A percentile compares a stretch with the other conserved stretches of the same genome.
phyloP scores from a whole-genome alignment of 352 stramenopile genomes.

The Globisporangium solare region DNA sequence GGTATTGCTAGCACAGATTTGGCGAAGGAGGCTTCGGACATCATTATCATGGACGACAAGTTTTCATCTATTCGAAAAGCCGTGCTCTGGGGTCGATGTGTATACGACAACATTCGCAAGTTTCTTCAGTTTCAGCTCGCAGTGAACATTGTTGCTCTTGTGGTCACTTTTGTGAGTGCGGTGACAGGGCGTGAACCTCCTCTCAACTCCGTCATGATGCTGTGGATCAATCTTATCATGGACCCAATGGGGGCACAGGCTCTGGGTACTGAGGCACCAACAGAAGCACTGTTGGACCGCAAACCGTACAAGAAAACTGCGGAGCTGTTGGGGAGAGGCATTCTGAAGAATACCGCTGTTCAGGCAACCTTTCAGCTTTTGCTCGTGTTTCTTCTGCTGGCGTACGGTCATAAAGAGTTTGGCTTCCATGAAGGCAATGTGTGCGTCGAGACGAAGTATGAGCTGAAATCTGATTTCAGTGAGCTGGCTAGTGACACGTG shows the following conservation, averaged over 20 bases:
- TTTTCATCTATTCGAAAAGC: constrained; percentile 81
- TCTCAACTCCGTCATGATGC: constrained; percentile 85
- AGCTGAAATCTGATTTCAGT: constrained; percentile 44
- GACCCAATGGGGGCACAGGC: constrained; percentile 77
- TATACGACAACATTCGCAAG: constrained; percentile 85
- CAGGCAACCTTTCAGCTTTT: constrained; percentile 76
- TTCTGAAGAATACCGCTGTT: constrained; percentile 74
- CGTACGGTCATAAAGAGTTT: constrained; percentile 53
- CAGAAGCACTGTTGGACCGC: constrained; percentile 53
- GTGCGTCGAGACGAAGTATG: constrained; percentile 40
- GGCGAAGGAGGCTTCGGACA: constrained; percentile 78
- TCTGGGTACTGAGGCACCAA: constrained; percentile 66
- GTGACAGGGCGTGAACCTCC: constrained; percentile 81
- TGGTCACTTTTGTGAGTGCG: constrained; percentile 74
- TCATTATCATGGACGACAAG: constrained; percentile 87
- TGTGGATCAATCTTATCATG: constrained; percentile 89
- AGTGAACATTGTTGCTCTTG: constrained; percentile 77
- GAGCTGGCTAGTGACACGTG: constrained; percentile 36
- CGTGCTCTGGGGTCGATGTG: constrained; percentile 73
- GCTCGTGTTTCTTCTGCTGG: constrained; percentile 79
- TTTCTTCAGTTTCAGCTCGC: constrained; percentile 85
- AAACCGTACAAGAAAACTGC: constrained; percentile 71
- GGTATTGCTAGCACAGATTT: constrained; percentile 77
- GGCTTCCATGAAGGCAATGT: constrained; percentile 52
- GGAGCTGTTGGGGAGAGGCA: constrained; percentile 47